phyloP scores from a whole-genome alignment of 192 early-diverging fungal genomes.

The Linnemannia exigua region DNA sequence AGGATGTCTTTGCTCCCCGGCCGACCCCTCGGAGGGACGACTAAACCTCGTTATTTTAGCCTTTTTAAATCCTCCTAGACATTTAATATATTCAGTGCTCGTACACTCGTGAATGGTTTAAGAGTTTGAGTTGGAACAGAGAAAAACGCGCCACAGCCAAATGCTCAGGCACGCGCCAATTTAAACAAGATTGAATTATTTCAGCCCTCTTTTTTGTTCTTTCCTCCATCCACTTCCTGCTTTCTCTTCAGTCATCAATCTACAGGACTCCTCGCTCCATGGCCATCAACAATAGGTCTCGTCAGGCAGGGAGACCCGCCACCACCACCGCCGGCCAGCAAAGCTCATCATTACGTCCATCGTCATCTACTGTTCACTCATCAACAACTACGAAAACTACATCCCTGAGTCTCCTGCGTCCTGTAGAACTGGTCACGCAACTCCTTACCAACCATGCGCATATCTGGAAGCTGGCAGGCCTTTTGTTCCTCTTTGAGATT shows the following conservation, averaged over 20 bases:
- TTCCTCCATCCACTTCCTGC: not conserved
- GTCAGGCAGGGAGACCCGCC: not conserved
- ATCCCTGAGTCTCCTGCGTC: conserved; percentile 28
- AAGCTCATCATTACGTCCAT: conserved; percentile 1
- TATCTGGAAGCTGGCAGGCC: conserved; percentile 60
- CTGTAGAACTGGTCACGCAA: conserved; percentile 26
- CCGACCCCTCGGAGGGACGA: conserved; percentile 5
- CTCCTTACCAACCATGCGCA: conserved; percentile 62
- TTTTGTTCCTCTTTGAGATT: conserved; percentile 65
- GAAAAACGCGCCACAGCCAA: not conserved
- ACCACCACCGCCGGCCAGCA: not conserved
- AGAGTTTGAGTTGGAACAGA: too few relatives aligned
- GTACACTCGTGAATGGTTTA: too few relatives aligned
- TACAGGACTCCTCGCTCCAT: not conserved
- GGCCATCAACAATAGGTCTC: not conserved
- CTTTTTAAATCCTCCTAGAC: not conserved
- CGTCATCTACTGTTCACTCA: not conserved
- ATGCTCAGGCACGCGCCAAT: not conserved
- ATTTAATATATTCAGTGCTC: not conserved
- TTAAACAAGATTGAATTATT: not conserved
- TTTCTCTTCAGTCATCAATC: not conserved
- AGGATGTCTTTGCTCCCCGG: conserved; percentile 52
- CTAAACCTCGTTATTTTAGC: not conserved
- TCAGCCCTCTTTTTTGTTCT: not conserved
- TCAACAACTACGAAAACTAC: not conserved